Evolutionary conservation across 441 rosid genomes (phyloP).

Genomic region (Gossypium davidsonii): DNA sequence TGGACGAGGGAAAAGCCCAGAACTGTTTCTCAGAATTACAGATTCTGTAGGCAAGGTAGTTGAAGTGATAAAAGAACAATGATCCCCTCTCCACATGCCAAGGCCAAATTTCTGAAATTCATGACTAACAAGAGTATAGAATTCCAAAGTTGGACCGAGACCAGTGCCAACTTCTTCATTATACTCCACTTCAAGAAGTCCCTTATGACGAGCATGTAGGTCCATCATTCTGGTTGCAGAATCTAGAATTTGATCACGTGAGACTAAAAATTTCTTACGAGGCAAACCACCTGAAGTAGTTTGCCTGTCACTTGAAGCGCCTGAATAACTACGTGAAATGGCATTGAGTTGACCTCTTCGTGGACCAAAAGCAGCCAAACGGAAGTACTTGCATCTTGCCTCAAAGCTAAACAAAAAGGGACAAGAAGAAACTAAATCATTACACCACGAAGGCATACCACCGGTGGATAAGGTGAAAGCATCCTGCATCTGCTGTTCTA

Average conservation of each 20-base stretch:
- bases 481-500: constrained; percentile 92
- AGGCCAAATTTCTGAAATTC: constrained; percentile 78
- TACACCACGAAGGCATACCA: constrained; percentile 89
- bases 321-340: constrained; percentile 40
- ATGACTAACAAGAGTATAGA: constrained; percentile 81
- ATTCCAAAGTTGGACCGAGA: constrained; percentile 97
- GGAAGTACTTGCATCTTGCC: constrained; percentile 69
- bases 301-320: constrained; percentile 46
- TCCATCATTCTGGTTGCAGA: constrained; percentile 91
- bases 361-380: constrained; percentile 71
- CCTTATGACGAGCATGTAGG: constrained; percentile 46
- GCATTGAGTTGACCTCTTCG: constrained; percentile 37
- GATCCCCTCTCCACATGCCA: constrained; percentile 90
- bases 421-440: constrained; percentile 74
- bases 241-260: constrained; percentile 64
- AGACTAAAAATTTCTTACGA: constrained; percentile 74
- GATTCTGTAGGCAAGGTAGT: constrained; percentile 26
- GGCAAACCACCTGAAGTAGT: constrained; percentile 37
- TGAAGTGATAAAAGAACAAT: constrained; percentile 23
- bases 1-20: constrained; percentile 85
- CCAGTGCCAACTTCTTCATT: constrained; percentile 97
- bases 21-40: constrained; percentile 32
- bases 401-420: constrained; percentile 92
- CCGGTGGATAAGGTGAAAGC: constrained; percentile 58
- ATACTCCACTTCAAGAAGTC: constrained; percentile 79